phyloP scores from a whole-genome alignment of 2,329 filamentous ascomycete species.

The Clonostachys rosea region DNA sequence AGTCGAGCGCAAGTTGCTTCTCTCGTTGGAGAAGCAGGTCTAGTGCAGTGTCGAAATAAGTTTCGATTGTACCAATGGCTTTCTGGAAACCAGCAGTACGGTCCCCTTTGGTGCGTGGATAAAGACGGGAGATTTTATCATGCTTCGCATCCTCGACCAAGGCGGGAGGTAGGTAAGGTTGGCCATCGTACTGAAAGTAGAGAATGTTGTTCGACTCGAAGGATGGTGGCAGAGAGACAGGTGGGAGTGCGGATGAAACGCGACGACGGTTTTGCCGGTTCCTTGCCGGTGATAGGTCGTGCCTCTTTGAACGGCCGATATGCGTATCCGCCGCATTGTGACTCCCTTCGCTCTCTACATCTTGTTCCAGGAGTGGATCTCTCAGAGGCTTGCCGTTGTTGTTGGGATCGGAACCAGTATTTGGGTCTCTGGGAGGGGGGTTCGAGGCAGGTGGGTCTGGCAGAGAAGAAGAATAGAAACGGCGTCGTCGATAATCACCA shows the following conservation, averaged over 20 bases:
- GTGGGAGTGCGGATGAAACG: neutral
- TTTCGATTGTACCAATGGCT: neutral
- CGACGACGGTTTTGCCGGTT: neutral
- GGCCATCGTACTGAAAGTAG: neutral
- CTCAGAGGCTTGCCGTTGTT: neutral
- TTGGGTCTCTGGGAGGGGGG: neutral
- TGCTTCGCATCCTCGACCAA: neutral
- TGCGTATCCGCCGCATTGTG: neutral
- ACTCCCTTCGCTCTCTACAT: neutral
- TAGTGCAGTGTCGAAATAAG: conserved; percentile 2
- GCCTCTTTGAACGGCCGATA: neutral
- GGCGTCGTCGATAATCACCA: no score
- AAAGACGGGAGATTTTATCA: neutral
- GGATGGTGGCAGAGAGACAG: neutral
- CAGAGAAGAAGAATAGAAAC: neutral
- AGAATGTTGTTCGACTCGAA: conserved; percentile 1
- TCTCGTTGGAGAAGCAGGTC: neutral
- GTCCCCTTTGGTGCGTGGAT: neutral
- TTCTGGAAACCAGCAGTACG: neutral
- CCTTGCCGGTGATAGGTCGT: neutral
- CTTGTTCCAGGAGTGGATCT: neutral
- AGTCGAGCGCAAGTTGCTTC: neutral
- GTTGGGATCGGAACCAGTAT: neutral
- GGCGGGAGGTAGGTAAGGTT: neutral
- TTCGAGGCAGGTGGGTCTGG: neutral